Conservation (phyloP, 495 filamentous ascomycete genomes). For the Halenospora varia region DNA sequence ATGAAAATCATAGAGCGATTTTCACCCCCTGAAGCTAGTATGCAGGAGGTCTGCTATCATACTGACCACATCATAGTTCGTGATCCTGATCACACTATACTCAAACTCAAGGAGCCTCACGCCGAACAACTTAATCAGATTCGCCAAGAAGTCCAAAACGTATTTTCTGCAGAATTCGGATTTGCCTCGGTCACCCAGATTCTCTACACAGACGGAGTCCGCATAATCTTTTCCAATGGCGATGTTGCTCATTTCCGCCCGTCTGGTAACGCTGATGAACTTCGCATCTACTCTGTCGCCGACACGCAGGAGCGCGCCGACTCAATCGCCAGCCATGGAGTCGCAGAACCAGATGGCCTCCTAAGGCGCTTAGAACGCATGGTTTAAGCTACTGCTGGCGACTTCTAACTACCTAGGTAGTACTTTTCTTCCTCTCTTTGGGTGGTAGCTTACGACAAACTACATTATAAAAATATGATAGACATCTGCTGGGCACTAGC, state of each 20-base stretch:
- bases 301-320: constrained; percentile 11
- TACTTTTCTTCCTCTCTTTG: too few species aligned
- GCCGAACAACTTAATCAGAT: constrained; percentile 9
- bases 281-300: constrained; percentile 9
- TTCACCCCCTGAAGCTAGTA: constrained; percentile 5
- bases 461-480: too few species aligned
- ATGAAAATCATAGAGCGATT: constrained; percentile 11
- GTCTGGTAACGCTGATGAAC: constrained; percentile 11
- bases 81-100: constrained; percentile 2
- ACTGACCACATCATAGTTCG: constrained; percentile 10
- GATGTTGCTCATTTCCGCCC: constrained; percentile 11
- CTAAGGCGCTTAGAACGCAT: constrained; percentile 4
- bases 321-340: constrained; percentile 9
- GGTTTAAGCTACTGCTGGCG: too few species aligned
- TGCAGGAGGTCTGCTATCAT: constrained; percentile 10
- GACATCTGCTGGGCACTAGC: too few species aligned
- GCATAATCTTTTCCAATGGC: constrained; percentile 10
- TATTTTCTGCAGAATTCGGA: constrained; percentile 5
- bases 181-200: constrained; percentile 5
- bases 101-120: neutral
- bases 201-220: constrained; percentile 8
- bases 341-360: constrained; percentile 7
- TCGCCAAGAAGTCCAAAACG: constrained; percentile 5
- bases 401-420: too few species aligned
- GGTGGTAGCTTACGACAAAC: too few species aligned